Base-by-base conservation (phyloP, 805 yeast genomes). In the Yarrowia divulgata region DNA sequence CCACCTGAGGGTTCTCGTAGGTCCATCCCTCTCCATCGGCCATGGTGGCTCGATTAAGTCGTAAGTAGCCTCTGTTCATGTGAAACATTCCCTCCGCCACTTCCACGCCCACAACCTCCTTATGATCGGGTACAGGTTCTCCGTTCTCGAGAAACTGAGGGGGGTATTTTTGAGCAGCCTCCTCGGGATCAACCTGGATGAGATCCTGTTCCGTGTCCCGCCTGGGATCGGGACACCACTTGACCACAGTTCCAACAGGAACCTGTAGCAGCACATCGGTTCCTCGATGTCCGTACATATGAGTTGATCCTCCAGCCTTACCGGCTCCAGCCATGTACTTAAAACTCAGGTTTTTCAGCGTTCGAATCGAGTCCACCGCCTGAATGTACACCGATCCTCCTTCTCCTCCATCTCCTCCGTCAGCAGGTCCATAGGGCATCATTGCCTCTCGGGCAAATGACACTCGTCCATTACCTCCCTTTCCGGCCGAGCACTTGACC, bases 401-500 rank as follows among this genome's bases (percentile, higher is more conserved):
- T 71, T 83, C 81, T 5, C 98, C 99, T 39, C 99, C 99, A 79
- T 95, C 98, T 10, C 99, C 99, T n/a, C 99, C 99, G 78, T 93
- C 97, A 0, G 99, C 97, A 0, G 99, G 98, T 0, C 99, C 99
- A 19, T 84, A 83, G 0, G 97, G 83, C 52, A 91, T 80, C 49
- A 93, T 91, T 3, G 97, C 90, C 73, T 92, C 98, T 72, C 97
- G 82, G 70, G 88, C 85, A 78, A 95, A 95, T 0, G 98, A 90
- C 0, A 92, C 89, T 40, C 85, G 82, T 8, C 99, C 99, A 76
- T 89, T 83, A 1, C 99, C 99, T 23, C 99, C 99, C 49, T 80
- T 82, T 0, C 99, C 99, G 35, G 97, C 87, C 3, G 80, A 76
- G 9, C 92, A 80, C 69, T 85, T 85, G 10, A 94, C 82, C 8